These are phyloP conservation scores for Mycena polygramma DNA, from an alignment of 768 basidiomycete species.

Conservation along the genomic window DNA sequence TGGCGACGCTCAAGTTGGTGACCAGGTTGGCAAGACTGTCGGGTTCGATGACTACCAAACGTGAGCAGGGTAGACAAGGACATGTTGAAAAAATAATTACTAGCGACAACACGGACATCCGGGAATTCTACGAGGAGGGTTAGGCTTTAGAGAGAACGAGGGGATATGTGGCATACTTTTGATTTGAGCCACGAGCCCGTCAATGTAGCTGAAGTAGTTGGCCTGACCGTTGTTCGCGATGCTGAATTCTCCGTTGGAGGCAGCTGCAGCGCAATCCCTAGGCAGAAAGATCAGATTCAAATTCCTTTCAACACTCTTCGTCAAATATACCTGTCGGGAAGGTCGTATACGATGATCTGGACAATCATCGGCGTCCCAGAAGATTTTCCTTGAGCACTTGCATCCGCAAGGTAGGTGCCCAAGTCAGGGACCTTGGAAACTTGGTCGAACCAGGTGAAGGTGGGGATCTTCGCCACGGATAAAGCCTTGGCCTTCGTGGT, in stretches of 20 bases:
- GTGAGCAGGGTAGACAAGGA: not conserved
- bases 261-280: conserved; percentile 74
- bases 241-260: conserved; percentile 76
- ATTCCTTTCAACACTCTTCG: not conserved
- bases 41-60: conserved; percentile 65
- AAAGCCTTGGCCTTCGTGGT: conserved; percentile 64
- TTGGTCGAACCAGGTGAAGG: conserved; percentile 73
- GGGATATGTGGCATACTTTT: conserved; percentile 51
- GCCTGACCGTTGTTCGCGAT: conserved; percentile 68
- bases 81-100: conserved; percentile 18
- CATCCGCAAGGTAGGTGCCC: conserved; percentile 70
- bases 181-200: conserved; percentile 70
- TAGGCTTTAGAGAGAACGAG: conserved; percentile 9
- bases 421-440: conserved; percentile 67
- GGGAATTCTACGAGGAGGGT: conserved; percentile 58
- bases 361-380: conserved; percentile 63
- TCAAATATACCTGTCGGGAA: conserved; percentile 54
- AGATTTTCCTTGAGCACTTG: conserved; percentile 58
- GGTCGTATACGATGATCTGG: conserved; percentile 69
- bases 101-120: conserved; percentile 70
- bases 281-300: not conserved
- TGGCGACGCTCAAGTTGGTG: conserved; percentile 71
- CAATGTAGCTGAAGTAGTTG: conserved; percentile 72
- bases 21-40: conserved; percentile 79
- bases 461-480: conserved; percentile 68